Evolutionary conservation across 495 filamentous ascomycete genomes (phyloP), one percentile per base, ranked within the genome.

Genomic region (Penicillium ucsense): DNA sequence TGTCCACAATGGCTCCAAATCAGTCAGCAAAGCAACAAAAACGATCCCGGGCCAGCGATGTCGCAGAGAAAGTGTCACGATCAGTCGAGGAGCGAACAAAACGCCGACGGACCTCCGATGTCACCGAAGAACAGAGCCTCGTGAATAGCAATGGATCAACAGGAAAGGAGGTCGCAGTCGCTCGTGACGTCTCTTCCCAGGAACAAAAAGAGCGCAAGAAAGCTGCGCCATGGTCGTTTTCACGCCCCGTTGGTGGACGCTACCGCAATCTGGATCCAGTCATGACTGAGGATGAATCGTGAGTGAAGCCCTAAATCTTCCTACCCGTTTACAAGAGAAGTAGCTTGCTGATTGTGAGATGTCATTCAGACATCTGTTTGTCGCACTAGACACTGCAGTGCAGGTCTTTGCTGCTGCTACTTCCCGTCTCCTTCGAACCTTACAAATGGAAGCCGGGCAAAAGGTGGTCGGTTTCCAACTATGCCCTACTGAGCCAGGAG

Each of bases 251-350:
- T 8, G 66, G 60, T 35, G 68, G 66, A 11, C 58, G 55, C 20
- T 72, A 64, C 38, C 64, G 49, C 43, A 71, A 86, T 55, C 67
- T 86, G 45, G 88, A 95, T 52, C 85, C 90, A 0, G 69, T 88
- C 27, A 83, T 95, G 63, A 83, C 87, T 8, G 51, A 56, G 4
- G 85, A 96, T 67, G 89, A 95, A 65, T 80, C 83, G 88, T 94
- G 70, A 55, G 82, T 66, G 41, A 7, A 40, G 12, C 32, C 29
- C 48, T 20, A 20, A 2, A 20, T 20, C 20, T 20, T 20, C 1
- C 20, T 20, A 20, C 20, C 20, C 2, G 20, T 20, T 20, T 20
- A 20, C 20, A 20, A 20, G 20, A 20, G 20, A 20, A 20, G 20
- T 20, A 20, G 20, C 2, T 20, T 20, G 20, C 20, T 20, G 20